Conservation (phyloP, 192 early-diverging fungal species). For the Podila epicladia region DNA sequence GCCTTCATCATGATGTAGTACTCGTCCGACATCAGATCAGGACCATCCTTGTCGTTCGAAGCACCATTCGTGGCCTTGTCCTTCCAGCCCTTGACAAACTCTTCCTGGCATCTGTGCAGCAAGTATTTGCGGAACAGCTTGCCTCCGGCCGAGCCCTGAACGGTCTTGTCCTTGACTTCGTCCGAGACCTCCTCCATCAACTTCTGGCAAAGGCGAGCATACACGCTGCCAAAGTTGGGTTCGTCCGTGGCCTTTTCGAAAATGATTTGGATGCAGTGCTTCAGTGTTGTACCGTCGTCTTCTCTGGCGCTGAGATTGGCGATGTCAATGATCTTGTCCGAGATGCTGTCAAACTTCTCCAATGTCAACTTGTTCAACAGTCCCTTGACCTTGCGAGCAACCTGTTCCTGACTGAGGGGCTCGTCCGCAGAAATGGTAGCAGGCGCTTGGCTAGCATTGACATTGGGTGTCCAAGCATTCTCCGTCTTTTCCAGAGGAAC, state of each 20-base stretch:
- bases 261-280: slow-evolving; percentile 84
- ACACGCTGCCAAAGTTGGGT: slow-evolving; percentile 89
- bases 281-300: slow-evolving; percentile 76
- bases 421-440: slow-evolving; percentile 51
- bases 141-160: slow-evolving; percentile 66
- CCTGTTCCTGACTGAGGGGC: slow-evolving; percentile 61
- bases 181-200: slow-evolving; percentile 73
- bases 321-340: slow-evolving; percentile 82
- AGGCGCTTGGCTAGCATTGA: slow-evolving; percentile 55
- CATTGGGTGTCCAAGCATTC: slow-evolving; percentile 81
- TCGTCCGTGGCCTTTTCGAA: slow-evolving; percentile 98
- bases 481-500: slow-evolving; percentile 85
- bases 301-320: slow-evolving; percentile 77
- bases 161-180: slow-evolving; percentile 69
- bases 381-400: slow-evolving; percentile 84
- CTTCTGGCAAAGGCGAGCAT: slow-evolving; percentile 86
- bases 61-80: slow-evolving; percentile 71
- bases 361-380: slow-evolving; percentile 97
- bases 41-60: slow-evolving; percentile 64
- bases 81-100: slow-evolving; percentile 93
- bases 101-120: slow-evolving; percentile 94
- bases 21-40: slow-evolving; percentile 78
- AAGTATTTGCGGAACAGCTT: slow-evolving; percentile 91
- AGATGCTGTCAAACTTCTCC: slow-evolving; percentile 92
- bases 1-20: slow-evolving; percentile 89